Evolutionary conservation across 768 basidiomycete genomes (phyloP).

Genomic region (Tulasnella sp.): DNA sequence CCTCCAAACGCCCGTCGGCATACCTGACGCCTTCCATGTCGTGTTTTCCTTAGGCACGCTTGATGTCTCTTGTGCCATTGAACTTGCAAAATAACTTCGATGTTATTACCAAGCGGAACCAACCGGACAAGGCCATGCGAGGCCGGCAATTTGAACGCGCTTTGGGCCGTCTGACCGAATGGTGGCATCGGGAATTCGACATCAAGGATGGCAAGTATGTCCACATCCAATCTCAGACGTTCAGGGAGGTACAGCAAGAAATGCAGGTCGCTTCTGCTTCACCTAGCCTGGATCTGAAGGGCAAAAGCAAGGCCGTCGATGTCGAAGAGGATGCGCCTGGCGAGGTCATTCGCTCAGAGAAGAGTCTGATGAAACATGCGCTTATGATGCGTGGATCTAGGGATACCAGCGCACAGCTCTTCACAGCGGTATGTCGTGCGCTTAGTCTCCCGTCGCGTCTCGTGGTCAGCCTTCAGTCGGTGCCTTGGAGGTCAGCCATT

Average conservation of each 20-base stretch:
- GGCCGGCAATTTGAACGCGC: constrained; percentile 83
- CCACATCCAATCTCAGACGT: constrained; percentile 66
- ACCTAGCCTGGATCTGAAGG: constrained; percentile 22
- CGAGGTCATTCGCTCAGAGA: constrained; percentile 62
- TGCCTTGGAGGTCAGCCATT: constrained; percentile 73
- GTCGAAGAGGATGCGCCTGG: constrained; percentile 38
- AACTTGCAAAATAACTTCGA: constrained; percentile 69
- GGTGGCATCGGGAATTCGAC: constrained; percentile 72
- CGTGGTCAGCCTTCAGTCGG: constrained; percentile 81
- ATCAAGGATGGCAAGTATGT: constrained; percentile 45
- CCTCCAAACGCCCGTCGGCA: constrained; percentile 22
- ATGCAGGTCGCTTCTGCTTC: constrained; percentile 14
- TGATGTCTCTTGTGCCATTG: constrained; percentile 79
- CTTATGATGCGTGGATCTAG: constrained; percentile 68
- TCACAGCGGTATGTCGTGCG: constrained; percentile 79
- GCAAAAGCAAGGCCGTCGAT: constrained; percentile 29
- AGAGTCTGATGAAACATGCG: constrained; percentile 90
- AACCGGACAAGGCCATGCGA: constrained; percentile 71
- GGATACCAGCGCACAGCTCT: constrained; percentile 82
- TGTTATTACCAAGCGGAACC: constrained; percentile 65
- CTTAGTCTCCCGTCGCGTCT: constrained; percentile 79
- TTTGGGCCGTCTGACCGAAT: constrained; percentile 57
- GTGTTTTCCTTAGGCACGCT: constrained; percentile 52
- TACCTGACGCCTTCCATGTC: constrained; percentile 15
- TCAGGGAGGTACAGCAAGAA: constrained; percentile 51